Percentiles rank a stretch among this genome's conserved stretches.
These are phyloP conservation scores for Flaveria bidentis DNA, from an alignment of 129 eudicot genomes.

Conservation along the genomic window DNA sequence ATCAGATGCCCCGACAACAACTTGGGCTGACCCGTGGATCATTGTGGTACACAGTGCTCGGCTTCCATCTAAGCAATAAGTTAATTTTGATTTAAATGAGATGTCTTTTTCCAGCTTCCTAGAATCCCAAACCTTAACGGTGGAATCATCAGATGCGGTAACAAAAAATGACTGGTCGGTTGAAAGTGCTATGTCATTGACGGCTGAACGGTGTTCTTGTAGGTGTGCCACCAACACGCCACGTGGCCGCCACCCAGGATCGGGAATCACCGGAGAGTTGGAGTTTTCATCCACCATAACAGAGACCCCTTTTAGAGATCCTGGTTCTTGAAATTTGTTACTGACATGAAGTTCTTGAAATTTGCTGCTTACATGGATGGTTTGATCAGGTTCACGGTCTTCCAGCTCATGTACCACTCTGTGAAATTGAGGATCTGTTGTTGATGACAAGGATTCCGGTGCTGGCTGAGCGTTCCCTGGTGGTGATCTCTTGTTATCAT, in stretches of 20 bases:
- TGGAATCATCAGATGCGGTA: slow-evolving; percentile 93
- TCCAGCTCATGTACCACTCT: slow-evolving; percentile 96
- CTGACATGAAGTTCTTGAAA: slow-evolving; percentile 66
- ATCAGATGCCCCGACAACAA: slow-evolving; percentile 84
- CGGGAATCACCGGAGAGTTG: slow-evolving; percentile 55
- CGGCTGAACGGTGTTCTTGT: slow-evolving; percentile 94
- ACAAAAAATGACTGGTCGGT: slow-evolving; percentile 83
- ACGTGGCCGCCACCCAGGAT: slow-evolving; percentile 97
- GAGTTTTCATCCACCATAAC: slow-evolving; percentile 40
- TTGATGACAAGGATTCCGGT: slow-evolving; percentile 57
- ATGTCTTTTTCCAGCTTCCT: slow-evolving; percentile 91
- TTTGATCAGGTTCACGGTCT: slow-evolving; percentile 73
- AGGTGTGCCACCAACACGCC: slow-evolving; percentile 97
- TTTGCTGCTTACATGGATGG: slow-evolving; percentile 50
- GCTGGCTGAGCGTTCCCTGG: slow-evolving; percentile 49
- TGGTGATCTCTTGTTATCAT: slow-evolving; percentile 55
- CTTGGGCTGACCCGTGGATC: slow-evolving; percentile 82
- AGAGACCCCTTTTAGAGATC: slow-evolving; percentile 51
- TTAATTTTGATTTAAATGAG: slow-evolving; percentile 85
- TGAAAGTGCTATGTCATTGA: slow-evolving; percentile 83
- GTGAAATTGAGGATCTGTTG: slow-evolving; percentile 56
- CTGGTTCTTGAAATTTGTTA: slow-evolving; percentile 70
- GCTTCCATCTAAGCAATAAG: slow-evolving; percentile 82
- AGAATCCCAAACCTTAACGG: slow-evolving; percentile 95
- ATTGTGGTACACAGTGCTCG: slow-evolving; percentile 74